phyloP scores from a whole-genome alignment of 2,329 filamentous ascomycete genomes.

The Geoglossum cookeanum region DNA sequence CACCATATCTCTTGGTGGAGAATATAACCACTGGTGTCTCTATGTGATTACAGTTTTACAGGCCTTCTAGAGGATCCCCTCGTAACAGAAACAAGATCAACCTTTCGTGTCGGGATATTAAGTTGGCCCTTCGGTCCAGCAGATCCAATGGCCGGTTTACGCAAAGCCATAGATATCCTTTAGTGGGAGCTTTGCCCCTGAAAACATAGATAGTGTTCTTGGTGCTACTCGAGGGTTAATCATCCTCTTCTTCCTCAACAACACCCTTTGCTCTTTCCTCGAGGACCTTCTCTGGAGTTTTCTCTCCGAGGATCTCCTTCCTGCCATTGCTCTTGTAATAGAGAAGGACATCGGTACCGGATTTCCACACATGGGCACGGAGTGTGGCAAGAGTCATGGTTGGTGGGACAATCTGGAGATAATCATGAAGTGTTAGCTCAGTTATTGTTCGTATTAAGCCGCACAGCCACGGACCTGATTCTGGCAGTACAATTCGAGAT shows the following conservation, averaged over 20 bases:
- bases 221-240: not conserved
- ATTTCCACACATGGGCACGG: slow-evolving; percentile 82
- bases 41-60: not conserved
- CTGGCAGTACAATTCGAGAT: slow-evolving; percentile 87
- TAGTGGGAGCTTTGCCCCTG: not conserved
- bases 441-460: not conserved
- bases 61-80: not conserved
- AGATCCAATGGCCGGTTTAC: not conserved
- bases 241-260: not conserved
- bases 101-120: not conserved
- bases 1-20: not conserved
- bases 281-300: not conserved
- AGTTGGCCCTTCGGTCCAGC: not conserved
- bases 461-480: slow-evolving; percentile 47
- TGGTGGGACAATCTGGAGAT: slow-evolving; percentile 39
- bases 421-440: slow-evolving; percentile 1
- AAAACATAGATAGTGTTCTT: not conserved
- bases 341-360: slow-evolving; percentile 77
- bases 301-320: slow-evolving; percentile 33
- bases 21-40: not conserved
- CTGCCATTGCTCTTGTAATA: slow-evolving; percentile 86
- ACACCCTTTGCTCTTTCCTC: not conserved
- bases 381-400: slow-evolving; percentile 91
- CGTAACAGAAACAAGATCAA: not conserved
- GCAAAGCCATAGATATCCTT: not conserved